Conservation (phyloP, 257 asterid species). For the Henckelia pumila region DNA sequence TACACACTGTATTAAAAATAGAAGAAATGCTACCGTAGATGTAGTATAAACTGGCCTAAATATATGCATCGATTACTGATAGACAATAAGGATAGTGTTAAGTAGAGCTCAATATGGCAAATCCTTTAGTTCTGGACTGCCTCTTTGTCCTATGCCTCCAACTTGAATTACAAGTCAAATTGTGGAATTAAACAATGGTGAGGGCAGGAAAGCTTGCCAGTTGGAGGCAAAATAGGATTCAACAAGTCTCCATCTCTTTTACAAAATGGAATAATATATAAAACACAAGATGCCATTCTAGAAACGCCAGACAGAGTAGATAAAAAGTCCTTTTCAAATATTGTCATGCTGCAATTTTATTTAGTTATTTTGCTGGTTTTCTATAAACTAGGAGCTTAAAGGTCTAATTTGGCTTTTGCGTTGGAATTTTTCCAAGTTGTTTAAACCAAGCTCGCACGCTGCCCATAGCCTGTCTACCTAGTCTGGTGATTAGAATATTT, state of each 20-base stretch:
- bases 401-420: constrained; percentile 32
- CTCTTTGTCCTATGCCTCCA: background rate
- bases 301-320: background rate
- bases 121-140: background rate
- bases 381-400: constrained; percentile 20
- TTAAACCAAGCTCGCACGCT: background rate
- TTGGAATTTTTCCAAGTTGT: background rate
- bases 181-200: constrained; percentile 12
- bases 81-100: too few species aligned
- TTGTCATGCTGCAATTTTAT: background rate
- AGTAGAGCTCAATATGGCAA: background rate
- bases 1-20: too few species aligned
- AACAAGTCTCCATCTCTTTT: background rate
- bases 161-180: constrained; percentile 11
- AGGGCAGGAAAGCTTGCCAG: constrained; percentile 45
- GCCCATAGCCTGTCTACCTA: too few species aligned
- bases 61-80: too few species aligned
- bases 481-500: too few species aligned
- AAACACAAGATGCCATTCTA: constrained; percentile 19
- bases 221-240: constrained; percentile 45
- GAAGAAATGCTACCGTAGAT: too few species aligned
- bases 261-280: background rate
- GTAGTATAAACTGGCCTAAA: too few species aligned
- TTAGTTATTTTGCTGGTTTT: background rate
- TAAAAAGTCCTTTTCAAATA: constrained; percentile 6